These are phyloP conservation scores for Syzygium syzygioides DNA, from an alignment of 441 rosid species.

Conservation along the genomic window DNA sequence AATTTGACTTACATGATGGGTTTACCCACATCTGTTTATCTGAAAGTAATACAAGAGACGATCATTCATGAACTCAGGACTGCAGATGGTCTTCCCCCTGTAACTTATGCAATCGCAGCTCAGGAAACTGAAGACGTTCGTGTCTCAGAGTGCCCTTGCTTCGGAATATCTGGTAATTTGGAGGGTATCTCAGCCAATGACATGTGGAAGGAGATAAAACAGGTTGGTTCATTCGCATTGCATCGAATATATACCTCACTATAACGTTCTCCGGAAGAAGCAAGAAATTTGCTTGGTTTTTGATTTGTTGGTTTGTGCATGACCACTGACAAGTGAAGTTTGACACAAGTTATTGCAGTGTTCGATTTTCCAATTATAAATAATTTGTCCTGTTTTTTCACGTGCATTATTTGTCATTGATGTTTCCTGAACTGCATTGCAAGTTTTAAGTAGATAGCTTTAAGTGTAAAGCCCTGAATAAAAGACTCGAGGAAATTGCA, in stretches of 20 bases:
- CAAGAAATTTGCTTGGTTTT: neutral
- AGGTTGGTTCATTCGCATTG: constrained; percentile 34
- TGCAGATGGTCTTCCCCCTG: constrained; percentile 39
- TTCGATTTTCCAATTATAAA: neutral
- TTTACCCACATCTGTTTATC: neutral
- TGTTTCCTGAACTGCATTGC: neutral
- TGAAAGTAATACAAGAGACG: neutral
- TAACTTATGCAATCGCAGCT: constrained; percentile 71
- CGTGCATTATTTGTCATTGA: neutral
- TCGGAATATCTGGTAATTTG: constrained; percentile 61
- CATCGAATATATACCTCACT: neutral
- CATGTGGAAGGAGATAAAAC: constrained; percentile 78
- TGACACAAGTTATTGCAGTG: neutral
- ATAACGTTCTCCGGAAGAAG: neutral
- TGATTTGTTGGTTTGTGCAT: neutral
- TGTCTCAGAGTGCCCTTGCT: constrained; percentile 66
- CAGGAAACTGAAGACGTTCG: constrained; percentile 52
- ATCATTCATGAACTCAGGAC: constrained; percentile 40
- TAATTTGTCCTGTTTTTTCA: neutral
- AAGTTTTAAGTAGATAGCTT: neutral
- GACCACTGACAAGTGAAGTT: neutral
- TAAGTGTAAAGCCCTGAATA: neutral
- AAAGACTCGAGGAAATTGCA: neutral
- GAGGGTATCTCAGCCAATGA: constrained; percentile 67
- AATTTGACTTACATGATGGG: neutral